Evolutionary conservation across 306 rosid species (phyloP).

Genomic region (Aeschynomene evenia): DNA sequence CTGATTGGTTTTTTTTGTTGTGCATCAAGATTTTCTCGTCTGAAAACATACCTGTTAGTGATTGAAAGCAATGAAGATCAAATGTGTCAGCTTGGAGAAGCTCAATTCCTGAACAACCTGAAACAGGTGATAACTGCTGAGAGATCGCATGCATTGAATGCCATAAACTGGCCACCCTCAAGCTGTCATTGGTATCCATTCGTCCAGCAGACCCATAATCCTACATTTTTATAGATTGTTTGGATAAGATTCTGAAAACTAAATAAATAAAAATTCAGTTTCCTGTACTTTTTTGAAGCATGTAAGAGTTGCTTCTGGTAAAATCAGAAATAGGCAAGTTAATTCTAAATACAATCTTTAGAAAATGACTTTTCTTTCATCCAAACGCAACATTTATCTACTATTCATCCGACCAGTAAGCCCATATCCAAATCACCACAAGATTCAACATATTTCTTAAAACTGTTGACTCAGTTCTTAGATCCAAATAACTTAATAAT

Average conservation of each 20-base stretch:
- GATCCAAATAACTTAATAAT: neutral
- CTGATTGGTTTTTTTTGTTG: no score
- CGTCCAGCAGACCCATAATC: constrained; percentile 86
- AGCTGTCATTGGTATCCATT: constrained; percentile 93
- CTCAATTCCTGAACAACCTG: constrained; percentile 79
- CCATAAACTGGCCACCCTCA: constrained; percentile 96
- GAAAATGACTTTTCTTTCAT: neutral
- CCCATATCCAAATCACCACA: neutral
- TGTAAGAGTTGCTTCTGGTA: no score
- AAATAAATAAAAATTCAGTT: neutral
- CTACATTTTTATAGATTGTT: constrained; percentile 24
- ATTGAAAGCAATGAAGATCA: constrained; percentile 93
- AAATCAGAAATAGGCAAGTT: neutral
- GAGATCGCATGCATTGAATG: constrained; percentile 98
- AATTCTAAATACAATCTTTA: no score
- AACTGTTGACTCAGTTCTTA: neutral
- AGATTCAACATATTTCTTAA: constrained; percentile 3
- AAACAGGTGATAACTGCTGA: constrained; percentile 78
- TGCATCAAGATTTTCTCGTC: no score
- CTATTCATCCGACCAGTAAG: neutral
- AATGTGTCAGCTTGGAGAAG: constrained; percentile 92
- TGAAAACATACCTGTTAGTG: constrained; percentile 68
- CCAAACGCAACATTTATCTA: neutral
- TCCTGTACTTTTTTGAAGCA: neutral
- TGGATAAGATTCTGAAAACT: neutral